phyloP scores from a whole-genome alignment of 2,329 filamentous ascomycete species.

The Didymella glomerata region DNA sequence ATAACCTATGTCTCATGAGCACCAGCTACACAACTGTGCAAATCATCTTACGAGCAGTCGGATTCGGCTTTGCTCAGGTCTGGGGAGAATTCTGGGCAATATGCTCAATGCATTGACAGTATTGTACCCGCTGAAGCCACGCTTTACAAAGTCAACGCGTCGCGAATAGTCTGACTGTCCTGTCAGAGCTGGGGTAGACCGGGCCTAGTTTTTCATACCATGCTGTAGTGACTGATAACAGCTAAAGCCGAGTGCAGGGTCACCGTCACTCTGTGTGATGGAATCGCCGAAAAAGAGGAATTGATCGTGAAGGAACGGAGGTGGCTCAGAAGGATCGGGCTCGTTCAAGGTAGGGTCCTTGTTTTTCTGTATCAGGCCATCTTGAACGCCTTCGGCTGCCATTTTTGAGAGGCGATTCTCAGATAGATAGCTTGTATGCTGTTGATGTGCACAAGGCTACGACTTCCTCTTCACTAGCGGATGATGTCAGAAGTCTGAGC shows the following conservation, averaged over 20 bases:
- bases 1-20: constrained; percentile 2
- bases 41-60: constrained; percentile 8
- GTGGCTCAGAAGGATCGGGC: background rate
- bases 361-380: background rate
- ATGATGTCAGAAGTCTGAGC: constrained; percentile 4
- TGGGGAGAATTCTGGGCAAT: constrained; percentile 16
- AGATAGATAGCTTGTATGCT: background rate
- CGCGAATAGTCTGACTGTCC: constrained; percentile 15
- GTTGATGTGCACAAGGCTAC: background rate
- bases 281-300: background rate
- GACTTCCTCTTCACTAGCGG: background rate
- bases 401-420: background rate
- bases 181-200: background rate
- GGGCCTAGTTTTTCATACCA: background rate
- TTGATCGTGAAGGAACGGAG: background rate
- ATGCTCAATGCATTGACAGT: constrained; percentile 17
- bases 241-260: constrained; percentile 16
- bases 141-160: constrained; percentile 17
- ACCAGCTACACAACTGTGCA: background rate
- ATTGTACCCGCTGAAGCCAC: constrained; percentile 25
- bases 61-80: constrained; percentile 9
- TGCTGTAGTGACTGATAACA: constrained; percentile 15
- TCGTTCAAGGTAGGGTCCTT: background rate
- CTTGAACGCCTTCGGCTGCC: background rate
- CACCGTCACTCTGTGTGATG: constrained; percentile 15